These are phyloP conservation scores for Rutstroemia sydowiana DNA, from an alignment of 2,329 filamentous ascomycete genomes.

Conservation along the genomic window DNA sequence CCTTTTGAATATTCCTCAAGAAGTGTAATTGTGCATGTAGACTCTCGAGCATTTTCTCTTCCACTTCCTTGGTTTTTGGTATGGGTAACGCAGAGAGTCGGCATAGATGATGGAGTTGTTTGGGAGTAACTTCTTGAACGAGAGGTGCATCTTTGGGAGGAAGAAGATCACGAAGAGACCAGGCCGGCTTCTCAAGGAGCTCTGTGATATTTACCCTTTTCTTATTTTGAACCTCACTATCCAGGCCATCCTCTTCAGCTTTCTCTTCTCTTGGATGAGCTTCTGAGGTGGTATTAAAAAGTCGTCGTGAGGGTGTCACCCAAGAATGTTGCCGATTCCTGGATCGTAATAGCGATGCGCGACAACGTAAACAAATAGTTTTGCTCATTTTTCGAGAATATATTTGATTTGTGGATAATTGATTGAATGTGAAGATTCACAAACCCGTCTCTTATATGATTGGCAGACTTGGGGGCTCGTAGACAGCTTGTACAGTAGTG, in stretches of 20 bases:
- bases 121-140: constrained; percentile 40
- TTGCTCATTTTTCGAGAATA: neutral
- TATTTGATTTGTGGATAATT: too few relatives aligned
- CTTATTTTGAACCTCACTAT: too few relatives aligned
- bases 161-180: constrained; percentile 75
- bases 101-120: constrained; percentile 75
- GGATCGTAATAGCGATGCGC: constrained; percentile 8
- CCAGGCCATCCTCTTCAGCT: neutral
- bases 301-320: neutral
- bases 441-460: too few relatives aligned
- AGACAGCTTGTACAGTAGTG: neutral
- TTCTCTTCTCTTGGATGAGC: neutral
- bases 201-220: constrained; percentile 23
- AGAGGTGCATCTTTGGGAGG: constrained; percentile 31
- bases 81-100: constrained; percentile 80
- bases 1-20: constrained; percentile 74
- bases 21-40: constrained; percentile 82
- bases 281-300: neutral
- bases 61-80: constrained; percentile 55
- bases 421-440: neutral
- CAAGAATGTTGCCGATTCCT: neutral
- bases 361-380: constrained; percentile 18
- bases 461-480: neutral
- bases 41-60: constrained; percentile 63
- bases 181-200: constrained; percentile 66